These are phyloP conservation scores for Rutstroemia sp. DNA, from an alignment of 2,329 filamentous ascomycete species.

Conservation along the genomic window DNA sequence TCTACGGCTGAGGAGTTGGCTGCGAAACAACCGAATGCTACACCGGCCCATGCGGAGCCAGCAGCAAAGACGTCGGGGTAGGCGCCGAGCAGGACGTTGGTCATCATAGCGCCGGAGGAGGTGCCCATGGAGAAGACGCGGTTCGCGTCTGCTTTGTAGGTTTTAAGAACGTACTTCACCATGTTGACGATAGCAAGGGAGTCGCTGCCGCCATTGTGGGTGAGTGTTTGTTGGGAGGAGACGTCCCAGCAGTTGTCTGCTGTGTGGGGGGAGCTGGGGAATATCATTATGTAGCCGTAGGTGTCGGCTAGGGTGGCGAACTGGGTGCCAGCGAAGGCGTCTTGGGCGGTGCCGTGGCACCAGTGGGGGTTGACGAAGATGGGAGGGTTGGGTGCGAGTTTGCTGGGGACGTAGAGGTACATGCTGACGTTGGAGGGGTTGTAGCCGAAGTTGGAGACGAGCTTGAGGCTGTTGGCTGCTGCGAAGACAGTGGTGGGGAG, in stretches of 20 bases:
- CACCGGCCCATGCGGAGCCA: conserved; percentile 37
- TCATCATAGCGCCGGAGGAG: conserved; percentile 41
- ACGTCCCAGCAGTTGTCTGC: conserved; percentile 54
- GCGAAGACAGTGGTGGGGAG: neutral
- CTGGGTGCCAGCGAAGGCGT: conserved; percentile 27
- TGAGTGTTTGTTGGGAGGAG: conserved; percentile 38
- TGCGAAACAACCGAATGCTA: conserved; percentile 37
- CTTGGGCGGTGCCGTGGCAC: conserved; percentile 35
- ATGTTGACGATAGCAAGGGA: conserved; percentile 50
- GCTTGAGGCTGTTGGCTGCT: neutral
- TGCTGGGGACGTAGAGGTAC: conserved; percentile 24
- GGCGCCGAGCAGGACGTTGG: conserved; percentile 39
- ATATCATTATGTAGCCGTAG: conserved; percentile 54
- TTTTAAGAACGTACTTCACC: conserved; percentile 46
- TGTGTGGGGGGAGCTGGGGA: conserved; percentile 43
- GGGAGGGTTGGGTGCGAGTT: conserved; percentile 13
- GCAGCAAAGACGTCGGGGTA: conserved; percentile 43
- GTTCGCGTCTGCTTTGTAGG: conserved; percentile 43
- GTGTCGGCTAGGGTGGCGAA: conserved; percentile 46
- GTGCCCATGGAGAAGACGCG: conserved; percentile 47
- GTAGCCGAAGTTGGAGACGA: conserved; percentile 18
- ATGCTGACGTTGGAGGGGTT: conserved; percentile 20
- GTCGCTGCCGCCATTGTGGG: conserved; percentile 50
- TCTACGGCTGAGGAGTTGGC: conserved; percentile 32
- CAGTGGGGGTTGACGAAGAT: conserved; percentile 26